phyloP scores from a whole-genome alignment of 2,329 filamentous ascomycete genomes.

The Colletotrichum scovillei region DNA sequence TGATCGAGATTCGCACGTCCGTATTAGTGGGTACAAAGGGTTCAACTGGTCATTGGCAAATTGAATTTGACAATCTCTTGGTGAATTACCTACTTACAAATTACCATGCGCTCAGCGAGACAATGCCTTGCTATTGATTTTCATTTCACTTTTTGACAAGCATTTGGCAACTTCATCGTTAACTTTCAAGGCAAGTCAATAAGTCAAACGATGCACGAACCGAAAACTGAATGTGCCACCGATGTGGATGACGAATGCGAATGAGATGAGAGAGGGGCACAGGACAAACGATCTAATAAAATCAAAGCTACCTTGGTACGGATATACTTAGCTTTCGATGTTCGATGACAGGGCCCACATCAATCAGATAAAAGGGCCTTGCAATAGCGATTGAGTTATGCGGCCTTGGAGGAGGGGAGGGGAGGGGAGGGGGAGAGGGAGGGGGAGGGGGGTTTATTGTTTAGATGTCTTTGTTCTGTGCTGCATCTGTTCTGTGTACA shows the following conservation, averaged over 20 bases:
- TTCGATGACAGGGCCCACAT: constrained; percentile 1
- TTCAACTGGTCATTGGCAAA: background rate
- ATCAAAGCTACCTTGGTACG: background rate
- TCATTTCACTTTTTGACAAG: background rate
- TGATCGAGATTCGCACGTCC: background rate
- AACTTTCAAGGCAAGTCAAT: background rate
- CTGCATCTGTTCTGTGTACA: background rate
- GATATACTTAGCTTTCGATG: constrained; percentile 10
- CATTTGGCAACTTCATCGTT: background rate
- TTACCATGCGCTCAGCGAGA: background rate
- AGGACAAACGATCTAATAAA: constrained; percentile 5
- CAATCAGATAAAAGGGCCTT: constrained; percentile 13
- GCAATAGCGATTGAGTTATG: constrained; percentile 27
- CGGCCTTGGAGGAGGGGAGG: too few species aligned
- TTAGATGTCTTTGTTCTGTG: background rate
- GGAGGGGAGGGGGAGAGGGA: too few species aligned
- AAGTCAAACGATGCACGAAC: background rate
- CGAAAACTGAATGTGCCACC: background rate
- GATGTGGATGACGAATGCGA: constrained; percentile 12
- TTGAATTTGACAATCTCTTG: background rate
- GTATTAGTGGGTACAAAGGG: background rate
- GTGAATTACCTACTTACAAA: background rate
- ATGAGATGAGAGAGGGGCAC: constrained; percentile 24
- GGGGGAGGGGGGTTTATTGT: too few species aligned
- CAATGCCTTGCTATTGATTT: background rate